Evolutionary conservation across 108 stramenopile genomes (phyloP).

Genomic region (Conticribra guillardii): DNA sequence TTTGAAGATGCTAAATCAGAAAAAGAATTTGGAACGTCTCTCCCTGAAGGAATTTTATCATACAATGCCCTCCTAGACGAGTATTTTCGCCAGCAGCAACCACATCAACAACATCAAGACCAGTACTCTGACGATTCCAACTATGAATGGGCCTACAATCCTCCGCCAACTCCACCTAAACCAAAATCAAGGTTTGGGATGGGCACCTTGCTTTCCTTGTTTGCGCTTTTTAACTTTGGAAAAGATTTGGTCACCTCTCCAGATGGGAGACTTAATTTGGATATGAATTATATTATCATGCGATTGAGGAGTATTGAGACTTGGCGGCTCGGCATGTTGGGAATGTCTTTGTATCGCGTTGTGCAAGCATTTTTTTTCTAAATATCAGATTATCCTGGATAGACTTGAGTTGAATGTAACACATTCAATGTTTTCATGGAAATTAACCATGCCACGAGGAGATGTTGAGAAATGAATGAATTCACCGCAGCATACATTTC

Average conservation of each 20-base stretch:
- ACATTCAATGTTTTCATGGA: too few relatives aligned
- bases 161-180: conserved; percentile 26
- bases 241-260: conserved; percentile 43
- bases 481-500: too few relatives aligned
- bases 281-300: conserved; percentile 29
- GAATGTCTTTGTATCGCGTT: conserved; percentile 42
- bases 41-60: conserved; percentile 27
- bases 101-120: background rate
- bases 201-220: conserved; percentile 43
- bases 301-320: conserved; percentile 36
- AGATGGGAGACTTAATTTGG: conserved; percentile 32
- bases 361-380: too few relatives aligned
- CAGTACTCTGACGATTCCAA: conserved; percentile 15
- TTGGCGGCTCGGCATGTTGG: conserved; percentile 38
- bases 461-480: too few relatives aligned
- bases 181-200: conserved; percentile 33
- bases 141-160: conserved; percentile 35
- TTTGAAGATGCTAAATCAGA: conserved; percentile 50
- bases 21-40: conserved; percentile 44
- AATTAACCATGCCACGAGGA: too few relatives aligned
- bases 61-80: conserved; percentile 1
- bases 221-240: conserved; percentile 42
- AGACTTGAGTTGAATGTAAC: too few relatives aligned
- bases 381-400: too few relatives aligned
- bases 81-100: background rate